Percentiles rank a stretch among this genome's conserved stretches.
Evolutionary conservation across 169 alveolate genomes (phyloP).

Genomic region (Babesia caballi): DNA sequence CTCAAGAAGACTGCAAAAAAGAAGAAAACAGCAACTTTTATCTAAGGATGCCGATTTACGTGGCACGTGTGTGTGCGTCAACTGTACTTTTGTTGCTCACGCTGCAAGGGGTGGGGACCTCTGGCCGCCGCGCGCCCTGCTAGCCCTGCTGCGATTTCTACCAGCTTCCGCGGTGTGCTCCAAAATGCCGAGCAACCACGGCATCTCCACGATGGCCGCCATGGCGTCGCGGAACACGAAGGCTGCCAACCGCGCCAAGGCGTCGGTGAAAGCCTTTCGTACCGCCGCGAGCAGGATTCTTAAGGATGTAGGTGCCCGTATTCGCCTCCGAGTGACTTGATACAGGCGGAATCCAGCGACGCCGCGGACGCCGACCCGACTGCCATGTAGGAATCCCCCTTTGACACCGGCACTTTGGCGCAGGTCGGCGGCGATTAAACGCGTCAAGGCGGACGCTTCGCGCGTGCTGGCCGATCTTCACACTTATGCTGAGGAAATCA

Average conservation of each 20-base stretch:
- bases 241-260: constrained; percentile 62
- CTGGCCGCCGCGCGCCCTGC: not conserved
- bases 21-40: constrained; percentile 9
- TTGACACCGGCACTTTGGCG: not conserved
- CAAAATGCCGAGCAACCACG: constrained; percentile 37
- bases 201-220: constrained; percentile 63
- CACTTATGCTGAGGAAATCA: constrained; percentile 50
- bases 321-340: not conserved
- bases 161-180: not conserved
- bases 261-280: constrained; percentile 38
- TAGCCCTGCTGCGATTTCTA: not conserved
- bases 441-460: constrained; percentile 33
- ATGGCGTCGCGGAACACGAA: constrained; percentile 69
- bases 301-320: constrained; percentile 1
- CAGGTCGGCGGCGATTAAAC: constrained; percentile 41
- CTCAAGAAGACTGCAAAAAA: constrained; percentile 1
- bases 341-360: constrained; percentile 7
- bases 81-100: not conserved
- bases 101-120: not conserved
- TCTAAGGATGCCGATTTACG: not conserved
- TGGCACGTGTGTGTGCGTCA: not conserved
- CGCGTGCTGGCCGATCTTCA: constrained; percentile 41
- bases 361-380: not conserved
- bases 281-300: constrained; percentile 36
- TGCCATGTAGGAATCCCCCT: not conserved